phyloP scores from a whole-genome alignment of 2,329 filamentous ascomycete species.

The Sclerotinia nivalis region DNA sequence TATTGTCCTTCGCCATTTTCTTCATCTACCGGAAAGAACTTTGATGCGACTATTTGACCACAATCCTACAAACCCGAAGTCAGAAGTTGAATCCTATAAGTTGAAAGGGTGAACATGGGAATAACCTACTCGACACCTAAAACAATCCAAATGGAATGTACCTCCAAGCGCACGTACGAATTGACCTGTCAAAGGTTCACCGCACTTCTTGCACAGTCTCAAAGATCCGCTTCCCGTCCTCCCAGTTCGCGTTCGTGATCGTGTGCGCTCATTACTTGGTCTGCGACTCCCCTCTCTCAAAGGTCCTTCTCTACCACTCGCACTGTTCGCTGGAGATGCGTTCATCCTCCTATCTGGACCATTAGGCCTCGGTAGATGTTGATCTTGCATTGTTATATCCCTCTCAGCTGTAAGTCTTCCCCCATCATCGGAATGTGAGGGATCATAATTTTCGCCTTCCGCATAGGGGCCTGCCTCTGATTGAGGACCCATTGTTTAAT shows the following conservation, averaged over 20 bases:
- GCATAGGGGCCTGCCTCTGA: conserved; percentile 43
- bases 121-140: conserved; percentile 79
- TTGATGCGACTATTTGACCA: conserved; percentile 93
- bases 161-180: conserved; percentile 93
- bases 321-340: conserved; percentile 36
- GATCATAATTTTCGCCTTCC: conserved; percentile 34
- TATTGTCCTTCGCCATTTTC: conserved; percentile 85
- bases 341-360: conserved; percentile 38
- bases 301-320: conserved; percentile 35
- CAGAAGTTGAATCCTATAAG: conserved; percentile 24
- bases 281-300: conserved; percentile 28
- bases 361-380: conserved; percentile 34
- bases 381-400: conserved; percentile 31
- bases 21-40: conserved; percentile 96
- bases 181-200: conserved; percentile 84
- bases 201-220: conserved; percentile 82
- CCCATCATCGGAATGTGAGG: conserved; percentile 29
- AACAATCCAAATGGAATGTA: conserved; percentile 96
- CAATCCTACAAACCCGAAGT: conserved; percentile 68
- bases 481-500: conserved; percentile 41
- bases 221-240: conserved; percentile 60
- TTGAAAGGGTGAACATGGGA: conserved; percentile 15
- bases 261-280: conserved; percentile 56
- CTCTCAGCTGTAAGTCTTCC: conserved; percentile 33
- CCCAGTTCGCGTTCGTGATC: conserved; percentile 55